A percentile compares a stretch with the other conserved stretches of the same genome.
Evolutionary conservation across 2,329 filamentous ascomycete species (phyloP).

Genomic region (Alternaria viburni): DNA sequence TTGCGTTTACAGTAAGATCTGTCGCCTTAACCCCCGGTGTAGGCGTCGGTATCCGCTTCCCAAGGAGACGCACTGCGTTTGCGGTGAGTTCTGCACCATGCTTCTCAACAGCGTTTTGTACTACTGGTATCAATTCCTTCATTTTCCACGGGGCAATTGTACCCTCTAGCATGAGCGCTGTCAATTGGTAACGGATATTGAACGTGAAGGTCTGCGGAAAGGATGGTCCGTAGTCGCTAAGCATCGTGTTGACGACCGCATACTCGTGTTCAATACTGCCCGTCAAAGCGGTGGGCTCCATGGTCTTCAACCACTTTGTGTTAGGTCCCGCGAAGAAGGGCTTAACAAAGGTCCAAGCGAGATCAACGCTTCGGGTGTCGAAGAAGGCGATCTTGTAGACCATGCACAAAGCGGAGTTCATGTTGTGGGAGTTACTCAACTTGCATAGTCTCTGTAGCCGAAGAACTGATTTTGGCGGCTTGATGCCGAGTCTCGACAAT

Average conservation of each 20-base stretch:
- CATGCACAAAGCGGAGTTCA: slow-evolving; percentile 56
- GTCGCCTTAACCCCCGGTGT: slow-evolving; percentile 21
- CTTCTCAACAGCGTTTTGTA: slow-evolving; percentile 38
- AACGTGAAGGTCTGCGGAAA: slow-evolving; percentile 13
- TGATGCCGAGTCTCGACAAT: slow-evolving; percentile 9
- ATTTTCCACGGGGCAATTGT: slow-evolving; percentile 25
- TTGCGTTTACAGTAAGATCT: slow-evolving; percentile 68
- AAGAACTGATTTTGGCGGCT: background rate
- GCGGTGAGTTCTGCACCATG: slow-evolving; percentile 62
- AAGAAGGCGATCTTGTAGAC: slow-evolving; percentile 55
- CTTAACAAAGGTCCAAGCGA: slow-evolving; percentile 43
- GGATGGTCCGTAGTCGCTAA: background rate
- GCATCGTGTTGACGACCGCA: slow-evolving; percentile 66
- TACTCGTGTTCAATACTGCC: slow-evolving; percentile 63
- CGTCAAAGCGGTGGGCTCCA: slow-evolving; percentile 58
- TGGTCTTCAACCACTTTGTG: slow-evolving; percentile 19
- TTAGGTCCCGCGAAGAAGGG: slow-evolving; percentile 28
- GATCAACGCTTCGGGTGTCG: slow-evolving; percentile 24
- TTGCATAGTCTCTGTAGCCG: slow-evolving; percentile 41
- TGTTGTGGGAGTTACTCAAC: slow-evolving; percentile 46
- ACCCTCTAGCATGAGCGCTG: slow-evolving; percentile 35
- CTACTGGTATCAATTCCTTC: slow-evolving; percentile 26
- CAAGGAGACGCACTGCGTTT: slow-evolving; percentile 73
- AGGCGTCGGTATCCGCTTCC: slow-evolving; percentile 54
- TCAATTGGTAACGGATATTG: slow-evolving; percentile 30